phyloP scores from a whole-genome alignment of 768 basidiomycete genomes.

The Xerocomellus chrysenteron region DNA sequence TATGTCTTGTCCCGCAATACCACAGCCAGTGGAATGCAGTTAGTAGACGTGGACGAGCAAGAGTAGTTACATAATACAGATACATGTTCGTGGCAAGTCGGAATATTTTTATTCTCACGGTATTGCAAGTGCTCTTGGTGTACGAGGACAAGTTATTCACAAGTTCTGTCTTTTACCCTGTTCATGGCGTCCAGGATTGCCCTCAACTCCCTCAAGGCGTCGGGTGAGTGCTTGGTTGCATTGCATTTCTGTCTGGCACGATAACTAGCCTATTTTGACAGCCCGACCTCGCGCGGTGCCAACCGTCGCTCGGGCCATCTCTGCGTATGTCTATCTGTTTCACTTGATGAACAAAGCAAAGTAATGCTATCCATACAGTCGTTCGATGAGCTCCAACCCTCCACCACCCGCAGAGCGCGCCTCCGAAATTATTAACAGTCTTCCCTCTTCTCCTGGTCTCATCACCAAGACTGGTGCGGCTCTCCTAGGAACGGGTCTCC shows the following conservation, averaged over 20 bases:
- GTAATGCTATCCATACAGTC: conserved; percentile 41
- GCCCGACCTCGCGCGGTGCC: conserved; percentile 57
- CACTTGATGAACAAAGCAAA: conserved; percentile 3
- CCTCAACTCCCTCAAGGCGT: conserved; percentile 59
- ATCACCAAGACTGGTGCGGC: conserved; percentile 95
- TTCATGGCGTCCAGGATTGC: conserved; percentile 73
- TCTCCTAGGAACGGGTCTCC: conserved; percentile 83
- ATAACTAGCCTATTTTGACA: conserved; percentile 22
- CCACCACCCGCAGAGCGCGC: conserved; percentile 85
- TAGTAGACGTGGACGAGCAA: too few relatives aligned
- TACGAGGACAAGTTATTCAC: conserved; percentile 3
- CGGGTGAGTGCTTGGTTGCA: conserved; percentile 40
- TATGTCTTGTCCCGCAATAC: too few relatives aligned
- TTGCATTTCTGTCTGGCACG: not conserved
- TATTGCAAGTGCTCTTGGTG: conserved; percentile 4
- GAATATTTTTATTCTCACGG: conserved; percentile 34
- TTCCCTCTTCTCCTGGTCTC: conserved; percentile 81
- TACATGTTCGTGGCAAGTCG: conserved; percentile 27
- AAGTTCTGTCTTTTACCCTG: conserved; percentile 5
- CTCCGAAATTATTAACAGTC: conserved; percentile 83
- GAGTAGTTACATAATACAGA: conserved; percentile 17
- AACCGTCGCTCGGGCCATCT: conserved; percentile 43
- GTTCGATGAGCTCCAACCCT: conserved; percentile 62
- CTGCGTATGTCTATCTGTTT: conserved; percentile 41
- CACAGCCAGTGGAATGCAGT: too few relatives aligned